Evolutionary conservation across 495 filamentous ascomycete genomes (phyloP), one percentile per base, ranked within the genome.

Genomic region (Acidiella bohemica): DNA sequence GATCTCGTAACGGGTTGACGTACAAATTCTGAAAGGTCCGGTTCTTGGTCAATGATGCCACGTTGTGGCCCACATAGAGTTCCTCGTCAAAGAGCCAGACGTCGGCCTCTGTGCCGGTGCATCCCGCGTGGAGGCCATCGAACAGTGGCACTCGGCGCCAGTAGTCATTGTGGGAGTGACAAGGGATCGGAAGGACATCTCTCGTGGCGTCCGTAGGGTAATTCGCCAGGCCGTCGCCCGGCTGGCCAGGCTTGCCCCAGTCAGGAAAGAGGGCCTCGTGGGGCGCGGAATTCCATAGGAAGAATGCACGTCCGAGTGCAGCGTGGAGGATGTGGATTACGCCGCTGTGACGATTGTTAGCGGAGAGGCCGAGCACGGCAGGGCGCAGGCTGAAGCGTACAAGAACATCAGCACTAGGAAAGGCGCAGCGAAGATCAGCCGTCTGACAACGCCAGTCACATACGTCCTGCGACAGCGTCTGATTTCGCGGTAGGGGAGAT

Each of bases 111-210:
- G 84, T 74, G 2, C 72, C 68, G 16, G 72, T 71, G 47, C 73
- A 78, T 16, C 87, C 82, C 28, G 70, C 75, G 52, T 75, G 77
- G 12, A 80, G 66, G 24, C 71, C 77, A 22, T 67, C 65, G 7
- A 84, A 80, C 0, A 83, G 61, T 0, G 87, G 87, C 3, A 84
- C 70, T 9, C 66, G 68, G 5, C 84, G 78, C 77, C 76, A 93
- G 60, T 93, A 93, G 62, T 94, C 86, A 54, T 94, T 94, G 59
- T 94, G 86, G 0, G 82, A 88, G 57, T 81, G 72, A 36, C 78
- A 84, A 4, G 63, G 67, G 30, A 80, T 71, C 0, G 84, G 82
- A 0, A 65, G 41, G 27, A 88, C 72, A 46, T 79, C 80, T 8
- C 73, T 68, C 4, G 81, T 76, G 49, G 84, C 77, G 59, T 85